Evolutionary conservation across 441 rosid genomes (phyloP), one percentile per base, ranked within the genome.

Genomic region (Theobroma grandiflorum): DNA sequence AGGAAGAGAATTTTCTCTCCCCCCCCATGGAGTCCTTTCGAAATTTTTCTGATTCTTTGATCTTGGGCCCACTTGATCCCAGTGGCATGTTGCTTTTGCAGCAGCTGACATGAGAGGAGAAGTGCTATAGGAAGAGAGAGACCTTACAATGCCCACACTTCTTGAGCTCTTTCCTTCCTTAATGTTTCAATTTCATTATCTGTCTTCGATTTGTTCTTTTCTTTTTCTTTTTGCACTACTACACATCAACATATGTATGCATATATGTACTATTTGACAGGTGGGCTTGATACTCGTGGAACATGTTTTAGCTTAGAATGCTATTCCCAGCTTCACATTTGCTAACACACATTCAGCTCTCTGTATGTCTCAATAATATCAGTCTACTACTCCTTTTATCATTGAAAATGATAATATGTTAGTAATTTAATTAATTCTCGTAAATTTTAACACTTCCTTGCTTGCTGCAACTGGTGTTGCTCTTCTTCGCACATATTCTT

Each of bases 61-160:
- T 43, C 8, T 57, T 33, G 82, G 87, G 58, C 80, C 91, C 84
- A 75, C 80, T 79, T 77, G 80, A 82, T 82, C 84, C 69, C 84
- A 82, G 80, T 84, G 87, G 77, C 35, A 73, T 58, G 90, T 85
- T 83, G 89, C 88, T 88, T 87, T 83, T 85, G 47, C 83, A 76
- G 76, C 85, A 74, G 78, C 79, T 81, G 77, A 82, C 81, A 69
- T 31, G 4, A 43, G 65, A 49, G 38, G 15, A 38, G 50, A 78
- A 74, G 57, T 80, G 49, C 22, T 26, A 64, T 22, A 15, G 74
- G 8, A 61, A 52, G 83, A 82, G 78, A 76, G 83, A 81, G 87
- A 84, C 78, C 16, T 66, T 2, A 58, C 81, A 0, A 71, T 82
- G 79, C 15, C 43, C 50, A 33, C 47, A 42, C 6, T 47, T 64